Conservation (phyloP, 2,329 filamentous ascomycete genomes). For the Colletotrichum sidae region DNA sequence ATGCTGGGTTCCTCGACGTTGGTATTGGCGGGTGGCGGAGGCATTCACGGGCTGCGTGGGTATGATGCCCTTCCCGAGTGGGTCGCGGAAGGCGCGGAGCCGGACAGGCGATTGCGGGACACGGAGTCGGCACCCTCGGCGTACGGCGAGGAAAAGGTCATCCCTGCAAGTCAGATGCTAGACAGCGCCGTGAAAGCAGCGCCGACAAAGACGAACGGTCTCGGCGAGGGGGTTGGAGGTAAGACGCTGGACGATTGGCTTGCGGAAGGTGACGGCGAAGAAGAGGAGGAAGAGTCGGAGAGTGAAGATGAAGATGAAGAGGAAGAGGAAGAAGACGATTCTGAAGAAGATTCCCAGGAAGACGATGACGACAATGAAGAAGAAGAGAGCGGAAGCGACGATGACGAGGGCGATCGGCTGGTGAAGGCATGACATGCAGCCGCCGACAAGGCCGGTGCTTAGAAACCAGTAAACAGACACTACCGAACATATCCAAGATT, state of each 20-base stretch:
- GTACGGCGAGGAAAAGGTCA: slow-evolving; percentile 54
- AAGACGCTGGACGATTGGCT: slow-evolving; percentile 96
- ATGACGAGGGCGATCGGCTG: slow-evolving; percentile 48
- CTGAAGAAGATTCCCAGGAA: slow-evolving; percentile 61
- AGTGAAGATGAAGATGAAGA: slow-evolving; percentile 61
- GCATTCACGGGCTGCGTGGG: slow-evolving; percentile 78
- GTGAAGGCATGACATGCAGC: slow-evolving; percentile 48
- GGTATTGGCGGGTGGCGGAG: slow-evolving; percentile 81
- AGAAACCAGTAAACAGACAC: background rate
- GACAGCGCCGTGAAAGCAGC: slow-evolving; percentile 63
- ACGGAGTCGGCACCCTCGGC: slow-evolving; percentile 55
- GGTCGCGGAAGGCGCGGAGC: slow-evolving; percentile 84
- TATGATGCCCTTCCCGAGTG: slow-evolving; percentile 86
- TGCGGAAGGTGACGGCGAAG: slow-evolving; percentile 74
- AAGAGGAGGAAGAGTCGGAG: slow-evolving; percentile 63
- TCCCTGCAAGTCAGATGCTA: slow-evolving; percentile 72
- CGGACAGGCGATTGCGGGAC: slow-evolving; percentile 79
- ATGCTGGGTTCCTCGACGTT: slow-evolving; percentile 87
- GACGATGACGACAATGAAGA: slow-evolving; percentile 64
- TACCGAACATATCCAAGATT: no score
- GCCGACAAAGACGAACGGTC: slow-evolving; percentile 61
- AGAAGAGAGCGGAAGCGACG: slow-evolving; percentile 47
- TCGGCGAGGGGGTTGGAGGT: slow-evolving; percentile 61
- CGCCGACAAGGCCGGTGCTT: background rate
- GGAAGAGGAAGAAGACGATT: slow-evolving; percentile 60